Base-by-base conservation (phyloP, 345 rosid species). In the Carallia brachiata region DNA sequence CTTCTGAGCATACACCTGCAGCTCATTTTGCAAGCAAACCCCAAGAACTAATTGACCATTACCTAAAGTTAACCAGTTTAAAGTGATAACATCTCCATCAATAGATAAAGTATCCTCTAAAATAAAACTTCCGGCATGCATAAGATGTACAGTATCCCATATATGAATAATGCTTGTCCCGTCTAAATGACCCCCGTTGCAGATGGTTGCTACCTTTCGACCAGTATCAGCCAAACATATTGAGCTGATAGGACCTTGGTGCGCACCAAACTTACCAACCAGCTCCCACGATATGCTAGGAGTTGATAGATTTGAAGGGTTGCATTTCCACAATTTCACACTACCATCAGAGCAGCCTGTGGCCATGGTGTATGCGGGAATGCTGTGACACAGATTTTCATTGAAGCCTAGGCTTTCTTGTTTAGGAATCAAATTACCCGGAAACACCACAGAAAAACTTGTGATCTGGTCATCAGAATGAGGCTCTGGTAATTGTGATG, bases 271-370 rank as follows among this genome's bases (percentile, higher is more conserved):
- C 74, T 80, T 78, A 73, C 98, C 98, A 62, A 89, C 96, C 70
- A 89, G 87, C 81, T 88, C 90, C 96, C 97, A 91, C 30, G 58
- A 72, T 58, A 37, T 36, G 28, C 44, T 40, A 72, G 81, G 66
- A 68, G 79, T 73, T 70, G 83, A 76, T 53, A 67, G 66, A 64
- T 73, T 69, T 70, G 73, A 81, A 76, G 78, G 28, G 53, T 77
- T 81, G 79, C 85, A 83, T 79, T 84, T 87, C 98, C 97, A 93
- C 73, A 90, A 77, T 76, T 88, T 93, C 83, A 90, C 69, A 81
- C 83, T 80, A 61, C 98, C 97, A 85, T 88, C 92, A 73, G 79
- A 77, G 71, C 74, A 87, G 70, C 97, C 98, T 5, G 94, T 91
- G 58, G 91, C 98, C 88, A 93, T 80, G 62, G 81, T 68, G 82